Percentiles rank a stretch among this genome's conserved stretches.
Conservation (phyloP, 2,329 filamentous ascomycete species). For the Ascochyta fabae region DNA sequence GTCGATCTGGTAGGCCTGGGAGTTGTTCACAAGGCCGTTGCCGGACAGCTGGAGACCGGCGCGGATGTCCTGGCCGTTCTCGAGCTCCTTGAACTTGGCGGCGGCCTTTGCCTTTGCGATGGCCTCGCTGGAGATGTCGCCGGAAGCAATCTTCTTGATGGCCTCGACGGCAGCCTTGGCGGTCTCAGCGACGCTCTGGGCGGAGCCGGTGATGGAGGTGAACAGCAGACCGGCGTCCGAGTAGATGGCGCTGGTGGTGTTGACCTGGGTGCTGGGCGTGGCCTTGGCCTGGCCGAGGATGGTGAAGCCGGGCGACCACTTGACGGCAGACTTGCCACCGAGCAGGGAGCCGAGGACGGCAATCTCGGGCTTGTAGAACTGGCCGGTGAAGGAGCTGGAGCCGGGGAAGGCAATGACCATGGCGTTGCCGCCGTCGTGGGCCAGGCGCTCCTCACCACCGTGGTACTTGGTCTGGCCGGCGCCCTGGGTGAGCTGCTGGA, state of each 20-base stretch:
- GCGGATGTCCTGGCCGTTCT: constrained; percentile 78
- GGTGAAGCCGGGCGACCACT: constrained; percentile 94
- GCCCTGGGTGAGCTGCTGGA: constrained; percentile 59
- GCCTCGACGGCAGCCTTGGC: constrained; percentile 79
- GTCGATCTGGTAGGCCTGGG: constrained; percentile 83
- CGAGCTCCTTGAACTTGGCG: constrained; percentile 91
- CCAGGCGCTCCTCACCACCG: constrained; percentile 91
- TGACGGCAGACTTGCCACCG: constrained; percentile 88
- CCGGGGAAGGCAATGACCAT: constrained; percentile 93
- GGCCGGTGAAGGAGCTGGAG: constrained; percentile 74
- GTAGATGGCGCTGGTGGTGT: constrained; percentile 82
- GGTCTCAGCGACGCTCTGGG: constrained; percentile 73
- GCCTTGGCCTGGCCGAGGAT: constrained; percentile 79
- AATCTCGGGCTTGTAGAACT: constrained; percentile 86
- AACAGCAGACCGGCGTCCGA: constrained; percentile 92
- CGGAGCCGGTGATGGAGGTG: constrained; percentile 79
- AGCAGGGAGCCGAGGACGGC: constrained; percentile 87
- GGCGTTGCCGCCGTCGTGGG: constrained; percentile 78
- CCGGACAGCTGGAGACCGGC: constrained; percentile 84
- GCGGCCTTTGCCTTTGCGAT: constrained; percentile 89
- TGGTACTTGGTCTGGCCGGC: constrained; percentile 80
- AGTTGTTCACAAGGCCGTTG: constrained; percentile 79
- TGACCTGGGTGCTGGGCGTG: constrained; percentile 69
- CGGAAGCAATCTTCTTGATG: constrained; percentile 80
- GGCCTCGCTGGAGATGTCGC: constrained; percentile 80